These are phyloP conservation scores for Boletellus deceptivus DNA, from an alignment of 1,284 basidiomycete genomes.

Conservation along the genomic window DNA sequence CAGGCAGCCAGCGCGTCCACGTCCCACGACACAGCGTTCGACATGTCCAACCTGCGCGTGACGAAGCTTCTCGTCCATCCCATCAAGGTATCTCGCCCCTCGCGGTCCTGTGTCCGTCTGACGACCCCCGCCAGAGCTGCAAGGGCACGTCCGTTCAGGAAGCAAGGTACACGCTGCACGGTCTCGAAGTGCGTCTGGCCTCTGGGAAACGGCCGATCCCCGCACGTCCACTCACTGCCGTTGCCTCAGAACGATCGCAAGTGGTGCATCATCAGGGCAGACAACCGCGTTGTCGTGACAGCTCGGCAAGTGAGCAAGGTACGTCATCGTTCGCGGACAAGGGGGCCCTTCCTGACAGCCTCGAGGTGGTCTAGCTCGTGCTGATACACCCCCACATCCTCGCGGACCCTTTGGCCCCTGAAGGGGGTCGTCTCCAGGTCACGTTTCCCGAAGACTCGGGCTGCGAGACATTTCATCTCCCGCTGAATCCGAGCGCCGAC, in stretches of 20 bases:
- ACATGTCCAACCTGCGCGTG: slow-evolving; percentile 44
- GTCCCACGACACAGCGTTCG: slow-evolving; percentile 19
- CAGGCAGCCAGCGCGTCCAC: background rate
- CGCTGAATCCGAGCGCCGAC: slow-evolving; percentile 52
- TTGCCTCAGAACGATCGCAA: slow-evolving; percentile 59
- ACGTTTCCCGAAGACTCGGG: slow-evolving; percentile 58
- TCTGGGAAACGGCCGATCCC: background rate
- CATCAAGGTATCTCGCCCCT: slow-evolving; percentile 50
- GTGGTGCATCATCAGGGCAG: slow-evolving; percentile 64
- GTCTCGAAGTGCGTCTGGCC: slow-evolving; percentile 54
- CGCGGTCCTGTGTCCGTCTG: background rate
- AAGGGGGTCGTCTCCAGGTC: slow-evolving; percentile 50
- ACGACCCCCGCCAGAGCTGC: slow-evolving; percentile 47
- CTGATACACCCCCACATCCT: slow-evolving; percentile 59
- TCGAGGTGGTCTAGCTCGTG: slow-evolving; percentile 51
- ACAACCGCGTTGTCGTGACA: slow-evolving; percentile 54
- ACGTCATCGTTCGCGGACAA: slow-evolving; percentile 11
- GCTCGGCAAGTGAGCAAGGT: slow-evolving; percentile 65
- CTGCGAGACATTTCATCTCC: slow-evolving; percentile 54
- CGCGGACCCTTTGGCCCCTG: slow-evolving; percentile 41
- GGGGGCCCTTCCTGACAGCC: background rate
- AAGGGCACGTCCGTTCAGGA: slow-evolving; percentile 58
- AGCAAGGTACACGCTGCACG: slow-evolving; percentile 54
- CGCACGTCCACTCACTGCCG: background rate
- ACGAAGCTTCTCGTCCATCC: slow-evolving; percentile 65